Base-by-base conservation (phyloP, 495 filamentous ascomycete species). In the Xylaria longipes region DNA sequence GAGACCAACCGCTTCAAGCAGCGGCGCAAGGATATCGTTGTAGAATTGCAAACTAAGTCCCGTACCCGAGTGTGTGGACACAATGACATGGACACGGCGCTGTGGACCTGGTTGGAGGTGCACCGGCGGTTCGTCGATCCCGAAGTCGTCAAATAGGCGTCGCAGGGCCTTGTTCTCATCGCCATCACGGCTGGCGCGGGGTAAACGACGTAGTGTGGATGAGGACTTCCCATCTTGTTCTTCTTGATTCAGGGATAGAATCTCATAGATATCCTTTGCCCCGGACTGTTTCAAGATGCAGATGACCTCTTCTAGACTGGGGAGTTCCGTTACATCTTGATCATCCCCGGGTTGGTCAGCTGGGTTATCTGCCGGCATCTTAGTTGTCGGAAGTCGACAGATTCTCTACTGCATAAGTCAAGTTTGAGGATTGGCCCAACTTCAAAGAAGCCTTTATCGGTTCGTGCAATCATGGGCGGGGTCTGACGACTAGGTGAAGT, bases 11-110 rank as follows among this genome's bases (percentile, higher is more conserved):
- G 82, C 83, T 7, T 71, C 57, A 4, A 97, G 79, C 0, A 94
- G 74, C 2, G 90, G 91, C 56, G 82, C 78, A 20, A 97, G 70
- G 3, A 90, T 78, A 27, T 81, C 69, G 0, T 87, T 75, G 75
- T 83, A 95, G 73, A 93, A 89, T 0, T 71, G 48, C 12, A 80
- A 73, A 0, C 93, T 92, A 22, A 83, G 82, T 5, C 90, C 87
- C 0, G 88, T 90, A 2, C 94, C 94, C 0, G 94, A 96, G 12
- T 77, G 78, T 0, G 87, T 91, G 6, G 94, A 97, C 63, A 97
- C 84, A 39, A 97, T 75, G 56, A 97, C 80, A 71, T 93, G 87
- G 0, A 94, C 43, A 17, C 61, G 64, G 7, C 77, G 73, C 25
- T 65, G 72, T 8, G 77, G 70, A 4, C 69, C 68, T 15, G 73